Percentiles rank a stretch among this genome's conserved stretches.
phyloP scores from a whole-genome alignment of 2,329 filamentous ascomycete genomes.

The Pseudogymnoascus pannorum region DNA sequence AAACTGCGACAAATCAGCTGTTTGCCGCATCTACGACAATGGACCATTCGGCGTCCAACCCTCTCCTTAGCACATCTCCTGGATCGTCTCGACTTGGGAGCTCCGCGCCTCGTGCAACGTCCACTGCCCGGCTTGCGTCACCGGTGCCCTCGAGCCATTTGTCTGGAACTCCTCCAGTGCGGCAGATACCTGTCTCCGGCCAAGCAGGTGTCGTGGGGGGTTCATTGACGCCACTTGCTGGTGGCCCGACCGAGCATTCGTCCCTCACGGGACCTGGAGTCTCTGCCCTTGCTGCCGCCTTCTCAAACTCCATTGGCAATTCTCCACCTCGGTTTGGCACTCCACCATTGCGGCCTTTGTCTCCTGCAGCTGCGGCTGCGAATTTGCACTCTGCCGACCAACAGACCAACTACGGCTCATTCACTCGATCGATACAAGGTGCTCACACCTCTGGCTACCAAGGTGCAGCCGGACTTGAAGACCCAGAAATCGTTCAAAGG shows the following conservation, averaged over 20 bases:
- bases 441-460: conserved; percentile 30
- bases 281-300: conserved; percentile 81
- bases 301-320: conserved; percentile 65
- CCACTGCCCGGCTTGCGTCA: conserved; percentile 54
- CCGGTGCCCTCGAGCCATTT: conserved; percentile 41
- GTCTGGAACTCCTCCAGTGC: conserved; percentile 40
- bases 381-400: conserved; percentile 36
- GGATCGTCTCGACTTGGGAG: conserved; percentile 27
- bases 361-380: conserved; percentile 46
- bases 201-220: conserved; percentile 37
- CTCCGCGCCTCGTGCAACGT: conserved; percentile 50
- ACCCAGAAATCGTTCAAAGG: conserved; percentile 83
- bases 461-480: conserved; percentile 63
- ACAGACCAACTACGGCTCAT: conserved; percentile 76
- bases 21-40: not conserved
- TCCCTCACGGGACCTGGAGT: conserved; percentile 69
- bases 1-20: not conserved
- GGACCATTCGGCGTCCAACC: conserved; percentile 4
- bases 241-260: conserved; percentile 45
- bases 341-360: conserved; percentile 46
- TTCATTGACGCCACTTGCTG: conserved; percentile 56
- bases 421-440: conserved; percentile 45
- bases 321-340: conserved; percentile 65
- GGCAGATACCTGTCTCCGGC: conserved; percentile 40
- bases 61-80: not conserved